Percentiles rank a stretch among this genome's conserved stretches.
Conservation (phyloP, 2,329 filamentous ascomycete genomes). For the Pyrenochaeta sp. region DNA sequence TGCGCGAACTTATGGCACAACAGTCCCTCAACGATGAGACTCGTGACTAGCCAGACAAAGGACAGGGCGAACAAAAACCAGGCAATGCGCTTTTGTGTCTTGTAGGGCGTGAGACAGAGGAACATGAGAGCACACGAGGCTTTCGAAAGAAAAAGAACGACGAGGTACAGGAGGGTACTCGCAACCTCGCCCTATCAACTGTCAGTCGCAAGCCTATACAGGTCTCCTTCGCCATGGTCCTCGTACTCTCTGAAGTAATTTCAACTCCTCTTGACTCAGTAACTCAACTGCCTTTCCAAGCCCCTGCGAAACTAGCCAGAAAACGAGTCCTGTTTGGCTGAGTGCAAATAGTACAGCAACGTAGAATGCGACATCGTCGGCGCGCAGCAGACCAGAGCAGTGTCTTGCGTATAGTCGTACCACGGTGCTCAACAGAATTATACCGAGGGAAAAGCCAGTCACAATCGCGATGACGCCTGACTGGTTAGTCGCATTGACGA, state of each 20-base stretch:
- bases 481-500: slow-evolving; percentile 6
- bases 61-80: slow-evolving; percentile 6
- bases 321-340: slow-evolving; percentile 11
- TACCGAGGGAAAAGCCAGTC: slow-evolving; percentile 13
- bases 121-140: slow-evolving; percentile 16
- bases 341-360: slow-evolving; percentile 10
- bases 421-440: slow-evolving; percentile 12
- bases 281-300: slow-evolving; percentile 1
- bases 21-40: slow-evolving; percentile 12
- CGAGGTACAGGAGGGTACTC: slow-evolving; percentile 15
- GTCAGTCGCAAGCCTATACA: not conserved
- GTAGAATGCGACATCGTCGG: slow-evolving; percentile 16
- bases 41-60: slow-evolving; percentile 14
- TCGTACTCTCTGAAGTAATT: slow-evolving; percentile 4
- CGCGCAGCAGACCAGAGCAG: not conserved
- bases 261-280: slow-evolving; percentile 1
- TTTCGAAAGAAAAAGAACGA: slow-evolving; percentile 19
- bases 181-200: slow-evolving; percentile 2
- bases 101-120: slow-evolving; percentile 17
- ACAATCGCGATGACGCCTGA: slow-evolving; percentile 22
- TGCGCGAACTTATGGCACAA: slow-evolving; percentile 6
- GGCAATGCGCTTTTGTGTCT: slow-evolving; percentile 4
- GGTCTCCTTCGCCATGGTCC: not conserved
- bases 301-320: slow-evolving; percentile 4
- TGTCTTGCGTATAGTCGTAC: slow-evolving; percentile 13